Evolutionary conservation across 345 rosid species (phyloP), one percentile per base, ranked within the genome.

Genomic region (Carallia pectinifolia): DNA sequence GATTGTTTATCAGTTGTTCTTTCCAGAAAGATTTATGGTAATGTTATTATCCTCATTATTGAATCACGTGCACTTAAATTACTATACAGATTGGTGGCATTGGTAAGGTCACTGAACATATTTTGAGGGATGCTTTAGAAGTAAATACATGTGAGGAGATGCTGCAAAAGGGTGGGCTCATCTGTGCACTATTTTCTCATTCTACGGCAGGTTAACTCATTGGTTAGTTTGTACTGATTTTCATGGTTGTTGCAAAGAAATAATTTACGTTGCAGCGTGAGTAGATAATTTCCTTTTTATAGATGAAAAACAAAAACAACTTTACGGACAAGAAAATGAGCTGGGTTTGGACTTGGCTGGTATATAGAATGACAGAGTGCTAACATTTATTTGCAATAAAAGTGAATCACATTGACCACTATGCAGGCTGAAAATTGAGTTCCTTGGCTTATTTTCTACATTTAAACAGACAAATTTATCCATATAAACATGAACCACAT

Each of bases 101-200:
- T 68, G 99, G 99, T 61, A 92, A 92, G 80, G 99, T 92, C 68
- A 95, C 97, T 0, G 97, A 95, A 78, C 87, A 77, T 72, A 82
- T 89, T 64, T 72, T 95, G 75, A 89, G 77, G 67, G 96, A 86
- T 81, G 99, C 79, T 69, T 78, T 92, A 61, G 97, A 86, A 75
- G 82, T 95, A 68, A 84, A 74, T 48, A 89, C 90, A 27, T 90
- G 99, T 76, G 92, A 84, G 76, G 92, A 90, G 47, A 79, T 95
- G 88, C 87, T 90, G 78, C 89, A 77, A 66, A 90, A 87, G 79
- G 78, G 93, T 50, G 81, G 85, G 71, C 80, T 86, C 66, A 89
- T 95, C 65, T 87, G 86, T 72, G 97, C 97, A n/a, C 82, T 95
- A 13, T 95, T 89, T 81, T 85, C 97, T 67, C 82, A 23, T 62